Percentiles rank a stretch among this genome's conserved stretches.
These are phyloP conservation scores for Alternaria novae-zelandiae DNA, from an alignment of 2,329 filamentous ascomycete species.

Conservation along the genomic window DNA sequence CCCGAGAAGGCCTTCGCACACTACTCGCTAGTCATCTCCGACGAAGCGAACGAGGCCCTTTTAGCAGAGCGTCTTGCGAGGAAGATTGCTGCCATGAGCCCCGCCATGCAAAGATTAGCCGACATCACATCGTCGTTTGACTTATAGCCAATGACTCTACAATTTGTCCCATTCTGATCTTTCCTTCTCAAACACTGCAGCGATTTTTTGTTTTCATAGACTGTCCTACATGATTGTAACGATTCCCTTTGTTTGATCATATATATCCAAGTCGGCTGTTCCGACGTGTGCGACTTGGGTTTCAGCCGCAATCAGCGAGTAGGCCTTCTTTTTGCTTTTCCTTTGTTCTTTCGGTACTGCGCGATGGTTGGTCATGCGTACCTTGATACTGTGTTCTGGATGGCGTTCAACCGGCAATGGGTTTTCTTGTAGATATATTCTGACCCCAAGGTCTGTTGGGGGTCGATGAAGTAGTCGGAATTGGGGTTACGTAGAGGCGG, in stretches of 20 bases:
- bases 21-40: conserved; percentile 68
- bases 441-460: neutral
- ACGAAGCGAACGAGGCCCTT: conserved; percentile 51
- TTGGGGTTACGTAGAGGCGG: neutral
- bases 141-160: conserved; percentile 22
- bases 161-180: neutral
- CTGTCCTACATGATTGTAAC: conserved; percentile 35
- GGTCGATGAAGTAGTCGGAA: neutral
- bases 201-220: conserved; percentile 24
- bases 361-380: conserved; percentile 2
- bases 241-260: conserved; percentile 39
- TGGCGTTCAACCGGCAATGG: conserved; percentile 6
- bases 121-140: conserved; percentile 47
- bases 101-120: conserved; percentile 42
- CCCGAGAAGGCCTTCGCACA: conserved; percentile 69
- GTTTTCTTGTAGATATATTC: conserved; percentile 13
- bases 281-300: conserved; percentile 9
- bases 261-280: conserved; percentile 19
- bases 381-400: neutral
- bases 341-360: neutral
- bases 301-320: conserved; percentile 1
- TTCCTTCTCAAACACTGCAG: conserved; percentile 4
- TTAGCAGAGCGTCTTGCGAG: conserved; percentile 44
- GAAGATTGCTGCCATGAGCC: conserved; percentile 44
- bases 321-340: conserved; percentile 8